Percentiles rank a stretch among this genome's conserved stretches.
Conservation (phyloP, 257 asterid genomes). For the Lantana camara region DNA sequence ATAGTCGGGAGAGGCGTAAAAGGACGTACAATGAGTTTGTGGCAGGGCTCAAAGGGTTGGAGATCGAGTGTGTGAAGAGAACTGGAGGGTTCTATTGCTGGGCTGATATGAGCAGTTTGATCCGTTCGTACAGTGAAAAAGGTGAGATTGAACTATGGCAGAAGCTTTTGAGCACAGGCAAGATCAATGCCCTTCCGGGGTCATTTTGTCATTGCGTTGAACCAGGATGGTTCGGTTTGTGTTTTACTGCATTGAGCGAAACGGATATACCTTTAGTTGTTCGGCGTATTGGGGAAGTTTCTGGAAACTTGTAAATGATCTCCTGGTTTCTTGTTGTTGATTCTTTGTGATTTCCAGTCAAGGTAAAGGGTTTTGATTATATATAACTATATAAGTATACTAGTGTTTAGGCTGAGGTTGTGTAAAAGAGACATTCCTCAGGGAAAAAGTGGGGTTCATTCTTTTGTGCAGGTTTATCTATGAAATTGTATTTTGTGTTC, state of each 20-base stretch:
- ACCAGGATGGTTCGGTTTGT: constrained; percentile 68
- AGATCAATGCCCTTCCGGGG: constrained; percentile 55
- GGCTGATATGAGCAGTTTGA: constrained; percentile 66
- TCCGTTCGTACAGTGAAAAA: constrained; percentile 54
- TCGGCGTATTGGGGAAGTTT: constrained; percentile 48
- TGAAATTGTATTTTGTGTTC: neutral
- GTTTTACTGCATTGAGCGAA: constrained; percentile 44
- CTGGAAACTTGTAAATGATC: constrained; percentile 40
- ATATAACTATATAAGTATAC: neutral
- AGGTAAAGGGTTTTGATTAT: constrained; percentile 1
- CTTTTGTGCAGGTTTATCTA: constrained; percentile 8
- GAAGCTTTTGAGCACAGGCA: constrained; percentile 45
- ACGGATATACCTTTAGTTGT: constrained; percentile 47
- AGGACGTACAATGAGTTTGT: constrained; percentile 45
- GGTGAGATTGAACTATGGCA: constrained; percentile 72
- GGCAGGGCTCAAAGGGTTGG: constrained; percentile 47
- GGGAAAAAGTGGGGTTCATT: constrained; percentile 9
- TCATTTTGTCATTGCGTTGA: constrained; percentile 67
- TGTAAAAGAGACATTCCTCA: neutral
- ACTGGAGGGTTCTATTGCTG: constrained; percentile 58
- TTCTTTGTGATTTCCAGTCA: neutral
- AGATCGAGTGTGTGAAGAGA: constrained; percentile 47
- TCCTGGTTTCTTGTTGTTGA: constrained; percentile 27
- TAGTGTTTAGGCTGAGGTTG: neutral
- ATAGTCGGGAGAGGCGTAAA: constrained; percentile 45